Percentiles rank a stretch among this genome's conserved stretches.
These are phyloP conservation scores for Coemansia umbellata DNA, from an alignment of 192 early-diverging fungal genomes.

Conservation along the genomic window DNA sequence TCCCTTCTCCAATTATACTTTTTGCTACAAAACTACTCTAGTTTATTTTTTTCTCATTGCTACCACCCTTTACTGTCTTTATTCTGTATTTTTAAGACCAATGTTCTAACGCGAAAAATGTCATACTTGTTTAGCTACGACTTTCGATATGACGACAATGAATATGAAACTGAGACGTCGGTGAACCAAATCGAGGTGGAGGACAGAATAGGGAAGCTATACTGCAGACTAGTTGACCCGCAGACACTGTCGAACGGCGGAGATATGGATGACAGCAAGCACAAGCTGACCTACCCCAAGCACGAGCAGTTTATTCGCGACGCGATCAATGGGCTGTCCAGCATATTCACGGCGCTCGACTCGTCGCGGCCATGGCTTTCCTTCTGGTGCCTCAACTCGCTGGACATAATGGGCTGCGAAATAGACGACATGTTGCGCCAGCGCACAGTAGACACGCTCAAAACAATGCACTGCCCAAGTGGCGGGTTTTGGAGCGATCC, in stretches of 20 bases:
- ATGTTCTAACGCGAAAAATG: slow-evolving; percentile 8
- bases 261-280: slow-evolving; percentile 22
- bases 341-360: slow-evolving; percentile 66
- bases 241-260: slow-evolving; percentile 16
- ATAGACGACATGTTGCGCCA: slow-evolving; percentile 51
- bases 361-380: slow-evolving; percentile 88
- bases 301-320: slow-evolving; percentile 60
- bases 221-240: slow-evolving; percentile 12
- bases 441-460: slow-evolving; percentile 54
- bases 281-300: slow-evolving; percentile 48
- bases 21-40: neutral
- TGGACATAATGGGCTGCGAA: slow-evolving; percentile 67
- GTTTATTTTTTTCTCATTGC: neutral
- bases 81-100: neutral
- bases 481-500: slow-evolving; percentile 87
- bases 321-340: slow-evolving; percentile 52
- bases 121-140: slow-evolving; percentile 32
- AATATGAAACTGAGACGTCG: slow-evolving; percentile 41
- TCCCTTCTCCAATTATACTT: too few species aligned
- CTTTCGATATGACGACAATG: slow-evolving; percentile 49
- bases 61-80: too few species aligned
- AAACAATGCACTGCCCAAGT: slow-evolving; percentile 57
- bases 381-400: slow-evolving; percentile 85
- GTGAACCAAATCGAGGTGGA: slow-evolving; percentile 34
- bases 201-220: slow-evolving; percentile 36